These are phyloP conservation scores for Blastocystis sp. DNA, from an alignment of 352 stramenopile genomes.

Conservation along the genomic window DNA sequence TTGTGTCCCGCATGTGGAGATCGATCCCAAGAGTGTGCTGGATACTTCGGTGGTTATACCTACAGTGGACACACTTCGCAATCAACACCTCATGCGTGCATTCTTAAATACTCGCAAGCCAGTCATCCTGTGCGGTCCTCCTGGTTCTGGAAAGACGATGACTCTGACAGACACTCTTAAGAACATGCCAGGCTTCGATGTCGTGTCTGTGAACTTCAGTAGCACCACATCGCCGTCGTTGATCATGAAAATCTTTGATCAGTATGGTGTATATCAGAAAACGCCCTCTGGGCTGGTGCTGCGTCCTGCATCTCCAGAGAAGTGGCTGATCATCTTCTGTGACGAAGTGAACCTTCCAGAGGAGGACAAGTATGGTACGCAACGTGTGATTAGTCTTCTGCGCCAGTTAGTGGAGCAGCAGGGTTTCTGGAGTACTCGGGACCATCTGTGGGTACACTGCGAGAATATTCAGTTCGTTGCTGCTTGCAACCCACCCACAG, in stretches of 20 bases:
- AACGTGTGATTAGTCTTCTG: slow-evolving; percentile 98
- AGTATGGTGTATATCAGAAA: slow-evolving; percentile 97
- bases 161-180: slow-evolving; percentile 93
- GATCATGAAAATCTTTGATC: slow-evolving; percentile 89
- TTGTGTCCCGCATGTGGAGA: slow-evolving; percentile 90
- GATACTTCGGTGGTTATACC: slow-evolving; percentile 81
- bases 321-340: slow-evolving; percentile 99
- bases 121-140: slow-evolving; percentile 92
- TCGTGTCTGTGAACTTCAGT: slow-evolving; percentile 98
- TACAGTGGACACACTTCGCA: slow-evolving; percentile 96
- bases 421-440: slow-evolving; percentile 80
- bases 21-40: slow-evolving; percentile 83
- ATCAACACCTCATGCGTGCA: slow-evolving; percentile 91
- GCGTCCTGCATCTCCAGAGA: slow-evolving; percentile 77
- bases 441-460: slow-evolving; percentile 79
- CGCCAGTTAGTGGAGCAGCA: slow-evolving; percentile 93
- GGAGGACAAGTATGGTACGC: slow-evolving; percentile 94
- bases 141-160: slow-evolving; percentile 99
- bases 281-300: slow-evolving; percentile 91
- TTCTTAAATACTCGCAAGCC: slow-evolving; percentile 92
- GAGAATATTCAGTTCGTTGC: slow-evolving; percentile 89
- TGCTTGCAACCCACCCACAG: slow-evolving; percentile 98
- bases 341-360: slow-evolving; percentile 99
- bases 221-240: slow-evolving; percentile 93
- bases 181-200: slow-evolving; percentile 91